These are phyloP conservation scores for Stenogyne calaminthoides DNA, from an alignment of 305 asterid genomes.

Conservation along the genomic window DNA sequence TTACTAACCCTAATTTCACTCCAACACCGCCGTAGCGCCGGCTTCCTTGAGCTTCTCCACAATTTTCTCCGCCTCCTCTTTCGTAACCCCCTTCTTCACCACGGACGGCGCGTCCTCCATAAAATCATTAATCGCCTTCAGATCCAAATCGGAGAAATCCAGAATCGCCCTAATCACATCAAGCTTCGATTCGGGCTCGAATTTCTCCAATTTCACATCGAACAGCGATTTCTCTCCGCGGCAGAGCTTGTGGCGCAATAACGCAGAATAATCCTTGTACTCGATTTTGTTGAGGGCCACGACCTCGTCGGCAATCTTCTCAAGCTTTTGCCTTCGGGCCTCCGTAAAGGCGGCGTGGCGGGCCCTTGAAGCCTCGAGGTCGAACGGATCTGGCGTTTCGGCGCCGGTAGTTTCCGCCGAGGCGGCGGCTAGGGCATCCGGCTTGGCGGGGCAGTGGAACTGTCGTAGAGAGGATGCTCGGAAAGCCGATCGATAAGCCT, in stretches of 20 bases:
- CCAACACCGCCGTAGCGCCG: constrained; percentile 74
- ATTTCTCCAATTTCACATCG: constrained; percentile 71
- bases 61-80: constrained; percentile 71
- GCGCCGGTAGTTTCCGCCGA: neutral
- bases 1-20: constrained; percentile 34
- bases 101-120: constrained; percentile 72
- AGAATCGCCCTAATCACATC: constrained; percentile 84
- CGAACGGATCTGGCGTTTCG: neutral
- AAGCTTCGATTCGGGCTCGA: constrained; percentile 65
- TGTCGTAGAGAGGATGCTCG: too few species aligned
- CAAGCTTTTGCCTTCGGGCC: constrained; percentile 44
- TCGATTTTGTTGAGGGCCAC: constrained; percentile 64
- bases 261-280: constrained; percentile 66
- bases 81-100: constrained; percentile 65
- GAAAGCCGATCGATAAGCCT: too few species aligned
- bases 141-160: constrained; percentile 68
- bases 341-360: neutral
- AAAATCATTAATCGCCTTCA: constrained; percentile 76
- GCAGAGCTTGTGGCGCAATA: constrained; percentile 54
- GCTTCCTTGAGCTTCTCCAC: constrained; percentile 65
- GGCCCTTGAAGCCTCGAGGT: neutral
- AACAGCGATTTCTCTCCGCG: constrained; percentile 62
- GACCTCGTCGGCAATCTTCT: constrained; percentile 74
- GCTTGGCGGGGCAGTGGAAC: constrained; percentile 33
- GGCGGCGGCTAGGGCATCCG: neutral